These are phyloP conservation scores for Aspergillus luchuensis DNA, from an alignment of 2,329 filamentous ascomycete species.

Conservation along the genomic window DNA sequence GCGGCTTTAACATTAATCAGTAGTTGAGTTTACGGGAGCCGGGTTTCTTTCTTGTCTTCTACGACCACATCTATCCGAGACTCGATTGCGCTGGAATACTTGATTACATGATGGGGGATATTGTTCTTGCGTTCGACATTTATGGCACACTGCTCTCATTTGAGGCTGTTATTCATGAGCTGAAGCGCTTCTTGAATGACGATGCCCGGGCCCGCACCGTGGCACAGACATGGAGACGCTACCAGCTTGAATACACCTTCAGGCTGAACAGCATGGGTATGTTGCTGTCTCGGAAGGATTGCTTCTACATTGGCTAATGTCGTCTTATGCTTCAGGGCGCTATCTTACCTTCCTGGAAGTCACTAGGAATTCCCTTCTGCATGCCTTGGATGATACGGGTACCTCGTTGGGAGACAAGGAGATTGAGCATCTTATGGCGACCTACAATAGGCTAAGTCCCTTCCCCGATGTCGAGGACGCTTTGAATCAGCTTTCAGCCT, in stretches of 20 bases:
- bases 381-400: constrained; percentile 63
- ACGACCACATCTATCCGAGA: too few relatives aligned
- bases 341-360: constrained; percentile 66
- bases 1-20: background rate
- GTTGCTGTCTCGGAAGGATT: constrained; percentile 19
- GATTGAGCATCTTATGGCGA: constrained; percentile 58
- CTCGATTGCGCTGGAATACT: too few relatives aligned
- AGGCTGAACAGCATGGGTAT: constrained; percentile 73
- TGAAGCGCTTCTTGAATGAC: constrained; percentile 58
- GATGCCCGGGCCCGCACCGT: constrained; percentile 59
- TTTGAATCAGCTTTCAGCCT: constrained; percentile 51
- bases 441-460: constrained; percentile 65
- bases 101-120: constrained; percentile 28
- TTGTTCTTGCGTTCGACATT: constrained; percentile 70
- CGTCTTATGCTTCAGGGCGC: constrained; percentile 47
- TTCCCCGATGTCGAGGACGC: constrained; percentile 65
- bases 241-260: constrained; percentile 79
- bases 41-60: background rate
- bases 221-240: constrained; percentile 64
- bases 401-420: constrained; percentile 49
- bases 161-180: constrained; percentile 63
- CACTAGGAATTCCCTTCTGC: constrained; percentile 62
- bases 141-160: constrained; percentile 76
- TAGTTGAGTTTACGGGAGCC: too few relatives aligned
- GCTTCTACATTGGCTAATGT: constrained; percentile 3